Conservation (phyloP, 139 green algal genomes). For the Yamagishiella unicocca region DNA sequence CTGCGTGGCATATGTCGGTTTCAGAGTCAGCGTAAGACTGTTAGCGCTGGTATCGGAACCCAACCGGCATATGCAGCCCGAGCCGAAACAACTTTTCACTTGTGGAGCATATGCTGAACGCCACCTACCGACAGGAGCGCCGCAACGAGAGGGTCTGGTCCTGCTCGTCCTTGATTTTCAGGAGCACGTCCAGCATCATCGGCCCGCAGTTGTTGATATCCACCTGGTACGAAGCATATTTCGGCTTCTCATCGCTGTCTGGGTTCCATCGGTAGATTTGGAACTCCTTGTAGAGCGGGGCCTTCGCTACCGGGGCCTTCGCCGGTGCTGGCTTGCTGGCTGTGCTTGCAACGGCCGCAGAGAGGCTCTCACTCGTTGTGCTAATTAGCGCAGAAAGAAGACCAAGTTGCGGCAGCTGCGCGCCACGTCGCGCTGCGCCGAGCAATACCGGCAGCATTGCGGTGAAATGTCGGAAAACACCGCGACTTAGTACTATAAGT, state of each 20-base stretch:
- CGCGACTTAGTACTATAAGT: no score
- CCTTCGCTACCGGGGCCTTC: constrained; percentile 10
- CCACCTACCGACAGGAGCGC: constrained; percentile 87
- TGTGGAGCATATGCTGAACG: no score
- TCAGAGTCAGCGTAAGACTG: constrained; percentile 9
- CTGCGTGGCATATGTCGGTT: constrained; percentile 58
- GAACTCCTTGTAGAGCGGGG: constrained; percentile 74
- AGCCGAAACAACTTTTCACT: background rate
- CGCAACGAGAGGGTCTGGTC: constrained; percentile 92
- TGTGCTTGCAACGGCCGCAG: background rate
- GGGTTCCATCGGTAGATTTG: constrained; percentile 93
- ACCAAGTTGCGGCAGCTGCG: background rate
- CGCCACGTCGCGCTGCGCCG: background rate
- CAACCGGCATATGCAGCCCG: background rate
- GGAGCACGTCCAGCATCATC: constrained; percentile 99
- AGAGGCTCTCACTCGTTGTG: constrained; percentile 26
- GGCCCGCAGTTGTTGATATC: constrained; percentile 87
- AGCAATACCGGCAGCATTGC: constrained; percentile 24
- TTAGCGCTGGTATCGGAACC: constrained; percentile 7
- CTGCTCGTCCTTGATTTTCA: constrained; percentile 99
- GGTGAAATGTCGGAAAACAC: background rate
- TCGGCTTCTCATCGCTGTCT: constrained; percentile 84
- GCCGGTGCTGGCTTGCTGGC: background rate
- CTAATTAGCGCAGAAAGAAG: constrained; percentile 26
- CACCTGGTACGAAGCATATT: constrained; percentile 92